Conservation (phyloP, 495 filamentous ascomycete genomes). For the Hypoxylon lenormandii region DNA sequence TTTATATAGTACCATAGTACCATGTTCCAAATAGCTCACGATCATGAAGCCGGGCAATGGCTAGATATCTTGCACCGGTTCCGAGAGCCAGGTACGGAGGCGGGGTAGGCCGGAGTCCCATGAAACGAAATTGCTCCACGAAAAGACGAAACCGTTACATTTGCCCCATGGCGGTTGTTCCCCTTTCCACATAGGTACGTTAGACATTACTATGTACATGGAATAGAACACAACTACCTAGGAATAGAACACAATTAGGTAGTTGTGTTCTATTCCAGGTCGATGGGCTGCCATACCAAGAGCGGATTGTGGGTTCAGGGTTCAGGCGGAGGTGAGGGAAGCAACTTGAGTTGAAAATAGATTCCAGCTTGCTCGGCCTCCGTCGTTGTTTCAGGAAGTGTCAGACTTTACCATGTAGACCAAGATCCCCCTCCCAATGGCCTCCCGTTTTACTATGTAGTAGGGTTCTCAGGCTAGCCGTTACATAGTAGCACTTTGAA, state of each 20-base stretch:
- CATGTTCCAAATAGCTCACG: no score
- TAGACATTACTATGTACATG: not conserved
- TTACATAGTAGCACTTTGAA: conserved; percentile 3
- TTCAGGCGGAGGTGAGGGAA: not conserved
- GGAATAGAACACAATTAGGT: no score
- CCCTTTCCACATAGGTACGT: not conserved
- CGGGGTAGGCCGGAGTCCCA: not conserved
- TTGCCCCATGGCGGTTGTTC: not conserved
- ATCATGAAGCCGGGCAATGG: conserved; percentile 2
- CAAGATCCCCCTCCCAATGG: not conserved
- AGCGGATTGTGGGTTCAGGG: not conserved
- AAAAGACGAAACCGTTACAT: conserved; percentile 7
- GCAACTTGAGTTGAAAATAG: conserved; percentile 33
- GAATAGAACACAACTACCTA: no score
- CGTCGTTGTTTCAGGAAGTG: conserved; percentile 39
- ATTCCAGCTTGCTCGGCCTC: conserved; percentile 32
- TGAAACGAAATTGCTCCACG: conserved; percentile 1
- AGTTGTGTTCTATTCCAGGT: conserved; percentile 24
- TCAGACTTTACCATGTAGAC: conserved; percentile 22
- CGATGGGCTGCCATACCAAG: conserved; percentile 4
- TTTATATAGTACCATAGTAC: no score
- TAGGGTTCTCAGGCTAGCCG: no score
- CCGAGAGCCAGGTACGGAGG: not conserved
- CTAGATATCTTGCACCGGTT: conserved; percentile 6
- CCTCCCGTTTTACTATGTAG: not conserved